A percentile compares a stretch with the other conserved stretches of the same genome.
Evolutionary conservation across 2,329 filamentous ascomycete genomes (phyloP).

Genomic region (Torrubiella hemipterigena): DNA sequence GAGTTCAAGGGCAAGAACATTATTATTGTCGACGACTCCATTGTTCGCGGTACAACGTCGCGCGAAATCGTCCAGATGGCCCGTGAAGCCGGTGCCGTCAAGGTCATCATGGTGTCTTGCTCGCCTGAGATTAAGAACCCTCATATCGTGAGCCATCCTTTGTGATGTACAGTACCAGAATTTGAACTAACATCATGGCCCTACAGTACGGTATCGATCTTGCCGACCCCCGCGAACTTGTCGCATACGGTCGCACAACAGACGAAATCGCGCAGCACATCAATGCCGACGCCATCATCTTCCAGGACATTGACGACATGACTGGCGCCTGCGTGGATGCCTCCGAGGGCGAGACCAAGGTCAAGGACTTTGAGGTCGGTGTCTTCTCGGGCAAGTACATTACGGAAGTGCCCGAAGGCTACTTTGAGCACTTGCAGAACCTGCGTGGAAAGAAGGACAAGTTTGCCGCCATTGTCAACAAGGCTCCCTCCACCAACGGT

Average conservation of each 20-base stretch:
- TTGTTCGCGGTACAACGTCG: conserved; percentile 67
- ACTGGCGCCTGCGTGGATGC: conserved; percentile 66
- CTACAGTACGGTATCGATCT: conserved; percentile 25
- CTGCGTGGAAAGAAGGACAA: too few species aligned
- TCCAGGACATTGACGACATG: conserved; percentile 57
- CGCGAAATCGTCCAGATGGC: conserved; percentile 53
- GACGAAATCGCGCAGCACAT: conserved; percentile 24
- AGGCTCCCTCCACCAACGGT: too few species aligned
- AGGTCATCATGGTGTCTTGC: conserved; percentile 71
- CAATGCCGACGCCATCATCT: conserved; percentile 45
- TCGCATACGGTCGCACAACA: conserved; percentile 22
- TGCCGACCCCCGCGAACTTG: conserved; percentile 21
- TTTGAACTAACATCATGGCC: too few species aligned
- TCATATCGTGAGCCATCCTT: conserved; percentile 55
- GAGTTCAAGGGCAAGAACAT: conserved; percentile 74
- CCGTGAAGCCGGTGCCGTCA: conserved; percentile 66
- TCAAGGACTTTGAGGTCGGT: conserved; percentile 70
- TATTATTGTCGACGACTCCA: conserved; percentile 74
- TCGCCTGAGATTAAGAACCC: conserved; percentile 71
- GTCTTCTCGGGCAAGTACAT: conserved; percentile 85
- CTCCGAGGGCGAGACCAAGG: conserved; percentile 39
- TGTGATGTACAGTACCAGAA: too few species aligned
- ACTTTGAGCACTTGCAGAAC: conserved; percentile 81
- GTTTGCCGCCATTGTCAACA: too few species aligned
- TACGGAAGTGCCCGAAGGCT: conserved; percentile 65